Evolutionary conservation across 148 eudicot species (phyloP), one percentile per base, ranked within the genome.

Genomic region (Diospyros lotus): DNA sequence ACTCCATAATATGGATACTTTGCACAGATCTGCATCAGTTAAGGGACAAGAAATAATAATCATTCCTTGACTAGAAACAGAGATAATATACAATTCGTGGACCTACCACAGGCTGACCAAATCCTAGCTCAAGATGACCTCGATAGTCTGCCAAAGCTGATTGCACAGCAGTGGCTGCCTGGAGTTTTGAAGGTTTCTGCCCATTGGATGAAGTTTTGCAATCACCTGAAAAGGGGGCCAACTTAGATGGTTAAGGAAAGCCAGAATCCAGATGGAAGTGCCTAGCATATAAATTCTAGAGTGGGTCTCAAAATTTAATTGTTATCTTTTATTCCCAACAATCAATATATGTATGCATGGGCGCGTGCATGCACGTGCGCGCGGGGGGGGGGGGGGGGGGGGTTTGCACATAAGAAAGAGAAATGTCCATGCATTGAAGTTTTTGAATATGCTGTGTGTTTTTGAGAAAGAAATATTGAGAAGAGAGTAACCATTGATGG

Each of bases 91-190:
- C 0, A 28, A 28, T 28, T 28, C 28, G 28, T 28, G 28, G 28
- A 28, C 28, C 66, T 87, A 91, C 96, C 91, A 82, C 66, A 79
- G 89, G 82, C 72, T 91, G 93, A 64, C 88, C 85, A 66, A 86
- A 86, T 74, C 91, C 96, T 52, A 89, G 89, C 85, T 89, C 93
- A 17, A 84, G 15, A 78, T 71, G 81, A 39, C 83, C 87, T 68
- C 74, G 81, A 72, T 80, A 76, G 4, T 82, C 85, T 51, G 82
- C 72, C 68, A 77, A 68, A 79, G 84, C 42, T 59, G 76, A 75
- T 70, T 77, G 81, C 64, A 66, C 50, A 5, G 75, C 40, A 48
- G 70, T 71, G 28, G 52, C 68, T 64, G 55, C 74, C 46, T 56
- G 70, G 28, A 28, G 28, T 28, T 28, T 28, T 28, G 28, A 28